These are phyloP conservation scores for Aspergillus ibericus DNA, from an alignment of 2,329 filamentous ascomycete species.

Conservation along the genomic window DNA sequence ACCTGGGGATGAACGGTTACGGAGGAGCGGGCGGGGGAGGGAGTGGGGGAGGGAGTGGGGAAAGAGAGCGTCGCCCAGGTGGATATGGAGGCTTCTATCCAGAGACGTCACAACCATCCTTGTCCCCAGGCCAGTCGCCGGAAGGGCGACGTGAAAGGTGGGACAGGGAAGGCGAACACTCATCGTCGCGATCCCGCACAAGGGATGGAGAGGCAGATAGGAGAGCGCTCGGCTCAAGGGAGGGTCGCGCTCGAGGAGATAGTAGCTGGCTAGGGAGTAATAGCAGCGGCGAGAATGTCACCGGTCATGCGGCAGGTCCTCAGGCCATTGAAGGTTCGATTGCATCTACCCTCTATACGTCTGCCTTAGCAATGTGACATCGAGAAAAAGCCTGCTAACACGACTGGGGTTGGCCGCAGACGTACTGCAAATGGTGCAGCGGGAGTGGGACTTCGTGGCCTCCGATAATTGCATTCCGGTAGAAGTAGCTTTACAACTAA, in stretches of 20 bases:
- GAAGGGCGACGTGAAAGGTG: slow-evolving; percentile 34
- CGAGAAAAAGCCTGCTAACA: not conserved
- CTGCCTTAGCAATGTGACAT: too few species aligned
- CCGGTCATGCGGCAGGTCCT: slow-evolving; percentile 23
- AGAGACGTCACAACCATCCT: slow-evolving; percentile 30
- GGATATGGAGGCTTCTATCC: slow-evolving; percentile 47
- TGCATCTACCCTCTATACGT: not conserved
- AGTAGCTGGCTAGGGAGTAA: slow-evolving; percentile 21
- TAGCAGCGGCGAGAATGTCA: slow-evolving; percentile 22
- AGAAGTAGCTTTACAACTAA: slow-evolving; percentile 88
- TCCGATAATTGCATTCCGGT: slow-evolving; percentile 86
- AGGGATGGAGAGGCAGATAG: slow-evolving; percentile 33
- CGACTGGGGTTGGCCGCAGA: slow-evolving; percentile 35
- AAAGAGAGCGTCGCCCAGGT: slow-evolving; percentile 40
- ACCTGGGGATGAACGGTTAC: slow-evolving; percentile 36
- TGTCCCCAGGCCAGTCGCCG: slow-evolving; percentile 31
- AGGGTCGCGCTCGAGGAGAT: slow-evolving; percentile 28
- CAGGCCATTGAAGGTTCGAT: slow-evolving; percentile 40
- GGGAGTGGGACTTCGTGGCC: slow-evolving; percentile 91
- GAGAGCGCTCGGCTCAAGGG: slow-evolving; percentile 28
- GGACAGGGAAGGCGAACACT: slow-evolving; percentile 32
- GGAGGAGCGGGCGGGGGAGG: slow-evolving; percentile 21
- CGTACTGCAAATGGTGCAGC: slow-evolving; percentile 77
- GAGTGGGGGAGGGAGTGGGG: slow-evolving; percentile 20
- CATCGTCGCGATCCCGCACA: slow-evolving; percentile 37